Conservation (phyloP, 1,139 yeast species). For the Meyerozyma carpophila region DNA sequence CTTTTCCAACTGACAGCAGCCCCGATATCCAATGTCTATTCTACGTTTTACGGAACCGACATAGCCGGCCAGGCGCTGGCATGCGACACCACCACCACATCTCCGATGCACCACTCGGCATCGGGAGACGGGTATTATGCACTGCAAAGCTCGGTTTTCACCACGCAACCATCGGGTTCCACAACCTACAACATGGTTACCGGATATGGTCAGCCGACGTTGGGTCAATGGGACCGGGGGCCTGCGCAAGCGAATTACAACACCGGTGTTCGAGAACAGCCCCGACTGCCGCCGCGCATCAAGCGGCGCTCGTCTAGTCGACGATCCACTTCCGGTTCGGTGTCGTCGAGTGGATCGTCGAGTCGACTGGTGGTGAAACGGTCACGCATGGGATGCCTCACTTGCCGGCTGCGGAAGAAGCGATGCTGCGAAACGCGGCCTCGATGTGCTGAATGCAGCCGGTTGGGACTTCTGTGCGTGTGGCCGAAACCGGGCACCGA, state of each 20-base stretch:
- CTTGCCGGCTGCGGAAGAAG: conserved; percentile 42
- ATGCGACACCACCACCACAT: not conserved
- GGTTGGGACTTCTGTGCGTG: conserved; percentile 38
- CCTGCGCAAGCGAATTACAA: not conserved
- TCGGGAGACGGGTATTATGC: not conserved
- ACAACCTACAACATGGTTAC: not conserved
- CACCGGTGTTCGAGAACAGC: not conserved
- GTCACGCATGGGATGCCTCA: conserved; percentile 43
- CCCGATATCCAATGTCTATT: not conserved
- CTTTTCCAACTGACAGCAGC: too few species aligned
- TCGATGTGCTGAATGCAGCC: conserved; percentile 36
- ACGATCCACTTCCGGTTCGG: not conserved
- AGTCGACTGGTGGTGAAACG: conserved; percentile 23
- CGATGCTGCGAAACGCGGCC: conserved; percentile 42
- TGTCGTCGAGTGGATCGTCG: not conserved
- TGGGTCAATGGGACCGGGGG: not conserved
- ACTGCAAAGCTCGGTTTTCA: not conserved
- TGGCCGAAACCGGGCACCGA: conserved; percentile 51
- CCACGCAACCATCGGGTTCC: not conserved
- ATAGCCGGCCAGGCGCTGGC: not conserved
- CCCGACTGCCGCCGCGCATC: not conserved
- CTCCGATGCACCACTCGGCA: not conserved
- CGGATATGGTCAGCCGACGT: not conserved
- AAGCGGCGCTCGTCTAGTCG: not conserved
- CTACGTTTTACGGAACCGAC: not conserved